Evolutionary conservation across 805 yeast genomes (phyloP), one percentile per base, ranked within the genome.

Genomic region (Hanseniaspora mollemarum): DNA sequence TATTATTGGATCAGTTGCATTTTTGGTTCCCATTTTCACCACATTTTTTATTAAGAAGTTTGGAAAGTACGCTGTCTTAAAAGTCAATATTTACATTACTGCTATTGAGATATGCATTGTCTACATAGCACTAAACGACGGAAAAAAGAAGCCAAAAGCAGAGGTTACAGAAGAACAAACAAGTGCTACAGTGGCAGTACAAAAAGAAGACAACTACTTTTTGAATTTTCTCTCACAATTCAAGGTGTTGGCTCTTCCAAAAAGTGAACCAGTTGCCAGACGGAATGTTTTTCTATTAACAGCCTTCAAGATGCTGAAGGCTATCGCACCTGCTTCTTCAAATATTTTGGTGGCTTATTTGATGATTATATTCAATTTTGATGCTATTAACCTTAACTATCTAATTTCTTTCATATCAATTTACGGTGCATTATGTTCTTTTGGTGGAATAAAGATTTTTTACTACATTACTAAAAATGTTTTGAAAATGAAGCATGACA

Each of bases 321-420:
- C 28, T 13, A 16, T 39, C 13, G 10, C 8, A 13, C 21, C 22
- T 9, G 18, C 43, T 16, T 18, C 40, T 4, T 12, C 39, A 7
- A 22, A 2, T 4, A 33, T 46, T 46, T 21, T 28, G 24, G 15
- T 46, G 1, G 29, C 51, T 6, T 46, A 46, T 31, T n/a, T 46
- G 16, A 32, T 46, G 44, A 12, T 39, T 2, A n/a, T 25, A 6
- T 32, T 31, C 21, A 16, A 46, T 18, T 31, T 39, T 7, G 37
- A 24, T 15, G 39, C 51, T n/a, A 25, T 46, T 29, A 28, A 46
- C 3, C 19, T 46, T n/a, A 46, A 46, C 24, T 46, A 46, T 26
- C 24, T 46, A 2, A 39, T 22, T 16, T 46, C 51, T 8, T 46
- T 39, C 5, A 24, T 39, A 16, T 38, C 38, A 24, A 15, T 32